These are phyloP conservation scores for Withania somnifera DNA, from an alignment of 305 asterid genomes.

Conservation along the genomic window DNA sequence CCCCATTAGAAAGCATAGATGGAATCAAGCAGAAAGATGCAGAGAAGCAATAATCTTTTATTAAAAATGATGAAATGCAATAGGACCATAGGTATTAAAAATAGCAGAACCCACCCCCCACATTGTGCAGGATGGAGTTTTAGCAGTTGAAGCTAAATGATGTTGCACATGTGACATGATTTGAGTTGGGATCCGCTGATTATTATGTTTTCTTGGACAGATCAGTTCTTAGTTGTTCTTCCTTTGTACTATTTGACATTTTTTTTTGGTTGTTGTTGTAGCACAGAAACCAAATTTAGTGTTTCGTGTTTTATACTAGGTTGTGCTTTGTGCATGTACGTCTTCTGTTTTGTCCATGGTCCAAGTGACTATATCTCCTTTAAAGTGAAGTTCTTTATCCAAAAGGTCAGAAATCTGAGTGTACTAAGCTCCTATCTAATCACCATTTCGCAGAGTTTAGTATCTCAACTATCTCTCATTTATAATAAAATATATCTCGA, in stretches of 20 bases:
- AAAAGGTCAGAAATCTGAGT: too few species aligned
- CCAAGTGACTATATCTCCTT: too few species aligned
- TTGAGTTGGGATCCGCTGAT: not conserved
- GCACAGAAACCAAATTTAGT: not conserved
- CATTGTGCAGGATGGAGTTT: not conserved
- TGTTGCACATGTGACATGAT: not conserved
- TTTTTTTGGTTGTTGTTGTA: not conserved
- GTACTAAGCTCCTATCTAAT: too few species aligned
- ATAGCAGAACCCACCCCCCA: not conserved
- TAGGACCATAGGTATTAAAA: not conserved
- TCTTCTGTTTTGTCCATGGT: not conserved
- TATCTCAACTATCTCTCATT: too few species aligned
- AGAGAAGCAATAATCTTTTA: slow-evolving; percentile 10
- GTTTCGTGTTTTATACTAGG: not conserved
- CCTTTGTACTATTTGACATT: not conserved
- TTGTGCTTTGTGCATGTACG: not conserved
- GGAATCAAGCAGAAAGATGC: slow-evolving; percentile 13
- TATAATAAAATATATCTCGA: too few species aligned
- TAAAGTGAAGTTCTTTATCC: too few species aligned
- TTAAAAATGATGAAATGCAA: not conserved
- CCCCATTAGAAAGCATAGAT: slow-evolving; percentile 11
- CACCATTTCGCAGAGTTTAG: too few species aligned
- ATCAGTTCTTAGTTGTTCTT: not conserved
- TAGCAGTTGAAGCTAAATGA: not conserved
- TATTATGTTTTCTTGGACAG: not conserved